Evolutionary conservation across 805 yeast species (phyloP), one percentile per base, ranked within the genome.

Genomic region (Isabelozyma rhagii): DNA sequence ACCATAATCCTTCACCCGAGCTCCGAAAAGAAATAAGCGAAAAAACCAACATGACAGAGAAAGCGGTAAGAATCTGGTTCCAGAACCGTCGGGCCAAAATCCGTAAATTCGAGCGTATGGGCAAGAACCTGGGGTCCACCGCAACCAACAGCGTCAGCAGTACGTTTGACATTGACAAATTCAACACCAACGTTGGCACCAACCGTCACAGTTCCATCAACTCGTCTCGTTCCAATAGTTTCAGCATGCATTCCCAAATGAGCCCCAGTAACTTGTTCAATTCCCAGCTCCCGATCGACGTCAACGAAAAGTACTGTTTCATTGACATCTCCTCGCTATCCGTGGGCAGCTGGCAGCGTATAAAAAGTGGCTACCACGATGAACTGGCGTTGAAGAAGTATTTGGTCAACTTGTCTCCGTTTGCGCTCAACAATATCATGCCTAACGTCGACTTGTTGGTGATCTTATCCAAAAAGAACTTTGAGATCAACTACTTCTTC

Each of bases 1-100:
- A 88, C 56, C 86, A 89, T 29, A 88, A 86, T 56, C 97, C 97
- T 0, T 75, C 82, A 29, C 83, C 92, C 0, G 85, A 85, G 40
- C 79, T 79, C 49, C 72, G 97, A 40, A 84, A 84, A 59, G 79
- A 75, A 29, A 82, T 91, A 39, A 83, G 94, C 39, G 82, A 78
- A 2, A 77, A 77, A 52, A 87, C 96, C 1, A 87, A 85, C 15
- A 85, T 90, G 88, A 81, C 91, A 11, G 97, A 91, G 58, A 80
- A 94, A 53, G 89, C 92, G 11, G 96, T 91, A 2, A 77, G 96
- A 48, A 91, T 91, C 41, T 91, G 97, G 97, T 91, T 89, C 61
- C 97, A 91, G 66, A 90, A 90, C 63, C 74, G 92, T 58, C 72
- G 97, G 54, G 94, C 94, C 17, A 88, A 87, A 63, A 77, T 83